Percentiles rank a stretch among this genome's conserved stretches.
Evolutionary conservation across 1,284 basidiomycete genomes (phyloP).

Genomic region (Takashimella koratensis): DNA sequence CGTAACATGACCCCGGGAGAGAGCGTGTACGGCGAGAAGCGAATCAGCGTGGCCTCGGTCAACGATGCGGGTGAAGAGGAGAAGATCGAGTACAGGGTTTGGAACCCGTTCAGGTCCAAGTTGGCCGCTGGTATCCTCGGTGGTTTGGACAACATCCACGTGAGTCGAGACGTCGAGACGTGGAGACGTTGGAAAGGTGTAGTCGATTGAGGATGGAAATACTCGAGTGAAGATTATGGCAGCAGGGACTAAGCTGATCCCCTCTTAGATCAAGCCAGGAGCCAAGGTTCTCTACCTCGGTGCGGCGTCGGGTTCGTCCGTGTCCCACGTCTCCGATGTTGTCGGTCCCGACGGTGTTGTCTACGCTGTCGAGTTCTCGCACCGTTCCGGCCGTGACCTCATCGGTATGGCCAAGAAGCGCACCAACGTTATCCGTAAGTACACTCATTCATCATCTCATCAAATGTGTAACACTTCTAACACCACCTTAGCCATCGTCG

Average conservation of each 20-base stretch:
- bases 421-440: constrained; percentile 95
- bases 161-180: constrained; percentile 20
- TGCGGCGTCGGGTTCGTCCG: constrained; percentile 89
- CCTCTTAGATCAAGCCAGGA: constrained; percentile 70
- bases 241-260: no score
- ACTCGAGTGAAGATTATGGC: no score
- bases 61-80: constrained; percentile 61
- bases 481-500: constrained; percentile 73
- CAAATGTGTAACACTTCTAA: constrained; percentile 2
- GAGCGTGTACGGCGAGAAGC: constrained; percentile 97
- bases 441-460: constrained; percentile 1
- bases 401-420: constrained; percentile 99
- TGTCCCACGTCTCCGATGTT: constrained; percentile 97
- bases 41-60: constrained; percentile 75
- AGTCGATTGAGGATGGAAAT: neutral
- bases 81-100: constrained; percentile 96
- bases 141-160: constrained; percentile 87
- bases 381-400: constrained; percentile 92
- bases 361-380: constrained; percentile 98
- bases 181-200: neutral
- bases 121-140: constrained; percentile 94
- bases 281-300: constrained; percentile 97
- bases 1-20: constrained; percentile 97
- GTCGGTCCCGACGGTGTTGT: constrained; percentile 96
- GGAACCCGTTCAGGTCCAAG: constrained; percentile 99